phyloP scores from a whole-genome alignment of 208 protist genomes.

The Balamuthia mandrillaris region DNA sequence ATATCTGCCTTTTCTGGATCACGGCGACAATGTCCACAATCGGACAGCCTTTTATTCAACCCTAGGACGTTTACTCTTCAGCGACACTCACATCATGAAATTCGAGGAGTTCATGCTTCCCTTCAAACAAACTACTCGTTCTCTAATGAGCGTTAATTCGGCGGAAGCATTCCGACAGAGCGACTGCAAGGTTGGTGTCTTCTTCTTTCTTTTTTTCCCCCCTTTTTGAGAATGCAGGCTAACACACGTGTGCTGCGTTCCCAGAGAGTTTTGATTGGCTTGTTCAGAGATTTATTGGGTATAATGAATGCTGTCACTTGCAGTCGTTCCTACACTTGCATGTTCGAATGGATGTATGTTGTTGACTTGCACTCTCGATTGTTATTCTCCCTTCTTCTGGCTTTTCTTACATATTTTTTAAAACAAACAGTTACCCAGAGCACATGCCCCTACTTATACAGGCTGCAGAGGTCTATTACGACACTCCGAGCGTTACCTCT shows the following conservation, averaged over 20 bases:
- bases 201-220: too few relatives aligned
- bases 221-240: too few relatives aligned
- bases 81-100: constrained; percentile 33
- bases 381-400: too few relatives aligned
- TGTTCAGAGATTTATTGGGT: constrained; percentile 50
- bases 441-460: constrained; percentile 47
- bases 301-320: constrained; percentile 8
- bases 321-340: constrained; percentile 33
- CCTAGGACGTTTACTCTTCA: constrained; percentile 56
- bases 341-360: constrained; percentile 58
- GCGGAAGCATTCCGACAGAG: not conserved
- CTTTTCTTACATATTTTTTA: too few relatives aligned
- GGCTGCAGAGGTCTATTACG: constrained; percentile 41
- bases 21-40: constrained; percentile 42
- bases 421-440: constrained; percentile 56
- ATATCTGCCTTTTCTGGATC: constrained; percentile 62
- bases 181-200: not conserved
- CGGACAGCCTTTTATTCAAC: constrained; percentile 54
- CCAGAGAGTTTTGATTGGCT: constrained; percentile 30
- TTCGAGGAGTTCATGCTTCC: constrained; percentile 55
- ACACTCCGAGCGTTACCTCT: constrained; percentile 46
- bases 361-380: not conserved
- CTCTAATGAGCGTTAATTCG: not conserved
- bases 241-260: too few relatives aligned
- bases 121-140: constrained; percentile 23